These are phyloP conservation scores for Ustilago xerochloae DNA, from an alignment of 1,284 basidiomycete genomes.

Conservation along the genomic window DNA sequence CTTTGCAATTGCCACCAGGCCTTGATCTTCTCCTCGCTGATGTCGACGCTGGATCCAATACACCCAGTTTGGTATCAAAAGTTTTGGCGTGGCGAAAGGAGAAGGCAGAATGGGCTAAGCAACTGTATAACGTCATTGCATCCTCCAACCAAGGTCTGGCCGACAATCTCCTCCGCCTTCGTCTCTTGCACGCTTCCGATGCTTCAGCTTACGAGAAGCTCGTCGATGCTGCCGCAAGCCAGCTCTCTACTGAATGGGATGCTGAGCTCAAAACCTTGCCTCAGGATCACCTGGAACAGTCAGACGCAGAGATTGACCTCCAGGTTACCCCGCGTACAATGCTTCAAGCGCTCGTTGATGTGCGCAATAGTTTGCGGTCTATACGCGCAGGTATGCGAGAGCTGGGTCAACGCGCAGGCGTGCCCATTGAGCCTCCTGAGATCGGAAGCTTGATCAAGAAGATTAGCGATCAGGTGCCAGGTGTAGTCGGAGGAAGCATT, in stretches of 20 bases:
- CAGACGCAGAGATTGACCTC: conserved; percentile 12
- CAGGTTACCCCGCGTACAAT: conserved; percentile 20
- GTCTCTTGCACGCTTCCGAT: conserved; percentile 52
- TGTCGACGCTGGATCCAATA: conserved; percentile 66
- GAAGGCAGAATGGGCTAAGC: conserved; percentile 64
- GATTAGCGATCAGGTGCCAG: conserved; percentile 77
- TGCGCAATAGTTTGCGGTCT: conserved; percentile 71
- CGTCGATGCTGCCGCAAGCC: conserved; percentile 61
- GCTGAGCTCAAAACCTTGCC: conserved; percentile 28
- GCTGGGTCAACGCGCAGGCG: conserved; percentile 83
- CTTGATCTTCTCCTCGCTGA: conserved; percentile 63
- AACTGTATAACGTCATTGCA: conserved; percentile 62
- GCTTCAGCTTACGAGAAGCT: conserved; percentile 56
- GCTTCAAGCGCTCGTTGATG: conserved; percentile 47
- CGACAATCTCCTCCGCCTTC: conserved; percentile 58
- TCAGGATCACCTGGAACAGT: conserved; percentile 3
- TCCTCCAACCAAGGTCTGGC: conserved; percentile 61
- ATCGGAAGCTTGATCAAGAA: conserved; percentile 88
- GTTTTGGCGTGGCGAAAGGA: conserved; percentile 59
- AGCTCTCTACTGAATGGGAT: conserved; percentile 43
- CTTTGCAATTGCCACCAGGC: conserved; percentile 61
- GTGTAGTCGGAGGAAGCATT: conserved; percentile 92
- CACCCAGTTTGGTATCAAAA: conserved; percentile 63
- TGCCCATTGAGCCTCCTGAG: conserved; percentile 89
- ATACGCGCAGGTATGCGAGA: conserved; percentile 85